Conservation (phyloP, 306 rosid species). For the Trifolium pratense region DNA sequence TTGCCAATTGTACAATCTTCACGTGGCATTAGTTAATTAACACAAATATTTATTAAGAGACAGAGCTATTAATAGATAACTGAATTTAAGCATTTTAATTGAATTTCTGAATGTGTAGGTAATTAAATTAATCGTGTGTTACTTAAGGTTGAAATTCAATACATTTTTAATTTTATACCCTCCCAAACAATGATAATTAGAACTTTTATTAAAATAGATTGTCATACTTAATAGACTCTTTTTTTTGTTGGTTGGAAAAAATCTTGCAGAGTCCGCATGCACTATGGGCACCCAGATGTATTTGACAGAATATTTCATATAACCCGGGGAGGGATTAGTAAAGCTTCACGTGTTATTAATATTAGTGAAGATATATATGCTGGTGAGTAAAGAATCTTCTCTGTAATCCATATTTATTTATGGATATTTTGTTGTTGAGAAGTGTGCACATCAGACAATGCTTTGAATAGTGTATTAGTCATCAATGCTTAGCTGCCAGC, state of each 20-base stretch:
- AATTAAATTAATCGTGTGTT: constrained; percentile 1
- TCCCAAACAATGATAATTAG: constrained; percentile 3
- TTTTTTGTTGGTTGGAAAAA: constrained; percentile 12
- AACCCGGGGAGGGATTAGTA: constrained; percentile 97
- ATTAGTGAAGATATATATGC: constrained; percentile 96
- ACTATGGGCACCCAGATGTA: constrained; percentile 98
- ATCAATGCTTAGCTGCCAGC: background rate
- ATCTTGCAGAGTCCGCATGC: constrained; percentile 94
- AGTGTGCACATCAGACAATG: background rate
- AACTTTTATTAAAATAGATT: constrained; percentile 13
- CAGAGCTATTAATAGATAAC: background rate
- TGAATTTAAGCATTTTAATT: background rate
- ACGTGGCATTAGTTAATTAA: background rate
- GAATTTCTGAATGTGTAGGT: background rate
- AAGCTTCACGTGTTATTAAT: constrained; percentile 93
- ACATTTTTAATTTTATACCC: constrained; percentile 17
- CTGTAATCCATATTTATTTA: constrained; percentile 9
- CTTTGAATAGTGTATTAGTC: background rate
- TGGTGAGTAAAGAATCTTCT: constrained; percentile 55
- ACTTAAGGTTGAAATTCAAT: background rate
- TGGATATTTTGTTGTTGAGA: background rate
- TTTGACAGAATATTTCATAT: constrained; percentile 94
- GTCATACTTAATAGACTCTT: constrained; percentile 4
- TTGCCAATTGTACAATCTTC: background rate
- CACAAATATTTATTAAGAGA: background rate